Evolutionary conservation across 1,284 basidiomycete genomes (phyloP), one percentile per base, ranked within the genome.

Genomic region (Puccinia polysora): DNA sequence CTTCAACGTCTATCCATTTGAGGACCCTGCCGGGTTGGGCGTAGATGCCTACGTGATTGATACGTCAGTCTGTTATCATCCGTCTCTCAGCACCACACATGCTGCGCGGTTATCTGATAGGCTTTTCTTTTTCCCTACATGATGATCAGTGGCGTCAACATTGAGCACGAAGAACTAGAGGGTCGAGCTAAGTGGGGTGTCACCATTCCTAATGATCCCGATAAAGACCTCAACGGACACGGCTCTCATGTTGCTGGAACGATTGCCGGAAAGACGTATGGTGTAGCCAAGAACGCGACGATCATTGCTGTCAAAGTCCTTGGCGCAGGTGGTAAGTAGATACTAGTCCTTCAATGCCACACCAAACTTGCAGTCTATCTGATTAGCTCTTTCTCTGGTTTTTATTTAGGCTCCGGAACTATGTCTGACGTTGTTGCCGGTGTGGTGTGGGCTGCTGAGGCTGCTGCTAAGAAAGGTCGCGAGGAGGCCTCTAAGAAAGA

Each of bases 251-350:
- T 90, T 77, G 89, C 90, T 55, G 81, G 81, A 52, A 82, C 81
- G 20, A 81, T 82, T 59, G 91, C 86, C 23, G 89, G 88, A 18
- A 81, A 81, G 77, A 87, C 84, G 79, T 95, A 90, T 78, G 96
- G 96, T 82, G 91, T 98, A 56, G 94, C 96, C 72, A 98, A 97
- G 86, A 85, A 85, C 76, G 94, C 93, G 59, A 86, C 89, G 74
- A 85, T 98, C 75, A 86, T 92, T 75, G 96, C 96, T 62, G 95
- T 99, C 83, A 98, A 98, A 85, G 96, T 99, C 25, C 86, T 98
- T 67, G 91, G 92, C 32, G 87, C 70, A 2, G 58, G 58, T 65
- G 70, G 70, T 73, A 40, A 34, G 70, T 55, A n/a, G 38, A 32
- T 47, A 15, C 7, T 52, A 15, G n/a, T 10, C 40, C 40, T 45